These are phyloP conservation scores for Trichothecium roseum DNA, from an alignment of 2,329 filamentous ascomycete species.

Conservation along the genomic window DNA sequence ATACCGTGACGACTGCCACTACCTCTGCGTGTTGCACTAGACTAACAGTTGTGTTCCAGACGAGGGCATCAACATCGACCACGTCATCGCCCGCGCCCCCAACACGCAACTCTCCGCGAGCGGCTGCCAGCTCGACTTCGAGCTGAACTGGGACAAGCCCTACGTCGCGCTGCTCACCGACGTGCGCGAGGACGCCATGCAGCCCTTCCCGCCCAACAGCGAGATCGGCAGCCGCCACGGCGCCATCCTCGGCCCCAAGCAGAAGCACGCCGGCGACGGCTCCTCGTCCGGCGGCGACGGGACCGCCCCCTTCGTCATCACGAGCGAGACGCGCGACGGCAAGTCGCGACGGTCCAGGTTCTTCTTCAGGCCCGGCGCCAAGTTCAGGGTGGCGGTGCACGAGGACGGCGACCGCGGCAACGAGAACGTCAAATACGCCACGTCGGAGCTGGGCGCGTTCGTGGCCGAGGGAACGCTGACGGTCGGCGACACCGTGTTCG, in stretches of 20 bases:
- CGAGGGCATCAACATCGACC: slow-evolving; percentile 27
- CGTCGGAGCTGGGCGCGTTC: slow-evolving; percentile 8
- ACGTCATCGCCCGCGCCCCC: slow-evolving; percentile 29
- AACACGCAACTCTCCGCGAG: slow-evolving; percentile 25
- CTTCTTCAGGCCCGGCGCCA: slow-evolving; percentile 18
- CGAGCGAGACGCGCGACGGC: slow-evolving; percentile 11
- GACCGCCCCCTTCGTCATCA: slow-evolving; percentile 6
- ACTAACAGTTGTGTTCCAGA: slow-evolving; percentile 4
- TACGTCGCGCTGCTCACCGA: slow-evolving; percentile 20
- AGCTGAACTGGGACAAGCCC: slow-evolving; percentile 4
- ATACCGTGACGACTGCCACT: too few species aligned
- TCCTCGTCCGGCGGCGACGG: too few species aligned
- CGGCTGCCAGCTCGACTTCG: slow-evolving; percentile 10
- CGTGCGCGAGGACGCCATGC: slow-evolving; percentile 24
- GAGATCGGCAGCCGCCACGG: slow-evolving; percentile 15
- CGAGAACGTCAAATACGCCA: slow-evolving; percentile 9
- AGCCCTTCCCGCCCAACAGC: slow-evolving; percentile 21
- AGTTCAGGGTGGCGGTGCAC: slow-evolving; percentile 18
- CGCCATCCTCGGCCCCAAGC: slow-evolving; percentile 11
- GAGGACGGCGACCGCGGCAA: slow-evolving; percentile 11
- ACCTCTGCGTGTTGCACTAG: too few species aligned
- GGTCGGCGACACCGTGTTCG: slow-evolving; percentile 15
- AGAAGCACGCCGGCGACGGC: slow-evolving; percentile 1
- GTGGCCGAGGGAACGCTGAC: slow-evolving; percentile 12
- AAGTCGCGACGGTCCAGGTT: slow-evolving; percentile 12